Evolutionary conservation across 768 basidiomycete genomes (phyloP).

Genomic region (Brasilioporus rufonigricans): DNA sequence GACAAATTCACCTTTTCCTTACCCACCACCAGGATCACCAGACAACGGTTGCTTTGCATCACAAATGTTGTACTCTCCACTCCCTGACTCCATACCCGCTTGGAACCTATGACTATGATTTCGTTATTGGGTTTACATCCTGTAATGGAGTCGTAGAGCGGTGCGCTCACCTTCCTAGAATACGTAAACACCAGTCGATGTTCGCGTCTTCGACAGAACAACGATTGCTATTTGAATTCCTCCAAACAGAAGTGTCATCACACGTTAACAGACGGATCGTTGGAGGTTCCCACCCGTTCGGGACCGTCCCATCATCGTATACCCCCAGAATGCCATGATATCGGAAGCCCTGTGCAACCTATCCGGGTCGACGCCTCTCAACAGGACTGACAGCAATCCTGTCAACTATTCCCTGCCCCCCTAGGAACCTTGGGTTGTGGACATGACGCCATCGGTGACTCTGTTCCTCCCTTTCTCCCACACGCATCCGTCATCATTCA

Average conservation of each 20-base stretch:
- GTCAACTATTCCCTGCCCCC: neutral
- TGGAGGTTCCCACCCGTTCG: too few species aligned
- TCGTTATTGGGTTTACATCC: too few species aligned
- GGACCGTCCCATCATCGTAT: neutral
- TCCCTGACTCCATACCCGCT: too few species aligned
- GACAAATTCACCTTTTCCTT: too few species aligned
- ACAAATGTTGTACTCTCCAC: too few species aligned
- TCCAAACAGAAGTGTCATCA: conserved; percentile 3
- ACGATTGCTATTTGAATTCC: neutral
- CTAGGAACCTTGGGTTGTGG: neutral
- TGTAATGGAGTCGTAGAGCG: too few species aligned
- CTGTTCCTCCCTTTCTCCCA: conserved; percentile 5
- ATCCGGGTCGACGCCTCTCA: neutral
- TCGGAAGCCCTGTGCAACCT: neutral
- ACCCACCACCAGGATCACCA: too few species aligned
- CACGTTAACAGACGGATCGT: conserved; percentile 5
- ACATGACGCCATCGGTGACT: neutral
- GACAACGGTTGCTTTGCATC: too few species aligned
- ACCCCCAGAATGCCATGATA: neutral
- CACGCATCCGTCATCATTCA: neutral
- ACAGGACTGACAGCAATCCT: neutral
- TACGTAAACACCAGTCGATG: too few species aligned
- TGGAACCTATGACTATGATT: too few species aligned
- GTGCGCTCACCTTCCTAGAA: too few species aligned
- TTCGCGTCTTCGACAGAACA: too few species aligned